A percentile compares a stretch with the other conserved stretches of the same genome.
phyloP scores from a whole-genome alignment of 208 protist genomes.

The Acanthamoeba lugdunensis region DNA sequence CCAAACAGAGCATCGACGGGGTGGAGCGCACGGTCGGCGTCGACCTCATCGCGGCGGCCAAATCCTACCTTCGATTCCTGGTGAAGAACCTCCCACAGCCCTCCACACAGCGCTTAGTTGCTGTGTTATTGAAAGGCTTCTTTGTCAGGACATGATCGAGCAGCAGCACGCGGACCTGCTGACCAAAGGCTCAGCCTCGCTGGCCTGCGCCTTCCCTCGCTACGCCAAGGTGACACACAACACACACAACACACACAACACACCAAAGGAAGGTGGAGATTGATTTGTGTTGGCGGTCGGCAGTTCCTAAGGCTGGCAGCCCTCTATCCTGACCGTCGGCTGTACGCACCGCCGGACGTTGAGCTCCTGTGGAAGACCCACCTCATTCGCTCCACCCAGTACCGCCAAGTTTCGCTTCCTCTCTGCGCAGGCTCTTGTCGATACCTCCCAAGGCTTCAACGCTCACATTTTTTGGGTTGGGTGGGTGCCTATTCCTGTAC shows the following conservation, averaged over 20 bases:
- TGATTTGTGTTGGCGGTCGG: no score
- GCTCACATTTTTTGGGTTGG: no score
- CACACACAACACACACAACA: no score
- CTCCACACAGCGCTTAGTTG: no score
- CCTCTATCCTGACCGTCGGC: not conserved
- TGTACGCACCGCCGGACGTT: not conserved
- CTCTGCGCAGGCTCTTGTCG: no score
- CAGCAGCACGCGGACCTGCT: not conserved
- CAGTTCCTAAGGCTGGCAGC: not conserved
- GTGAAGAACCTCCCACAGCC: not conserved
- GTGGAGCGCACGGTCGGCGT: not conserved
- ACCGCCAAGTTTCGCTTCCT: no score
- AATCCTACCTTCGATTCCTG: not conserved
- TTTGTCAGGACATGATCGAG: not conserved
- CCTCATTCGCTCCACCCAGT: not conserved
- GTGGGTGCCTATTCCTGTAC: no score
- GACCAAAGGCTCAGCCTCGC: not conserved
- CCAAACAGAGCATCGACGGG: not conserved
- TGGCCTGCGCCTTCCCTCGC: not conserved
- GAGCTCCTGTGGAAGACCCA: slow-evolving; percentile 56
- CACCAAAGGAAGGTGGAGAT: no score
- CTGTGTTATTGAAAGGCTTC: no score
- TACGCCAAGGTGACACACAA: slow-evolving; percentile 26
- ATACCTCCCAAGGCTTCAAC: no score
- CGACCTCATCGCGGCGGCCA: not conserved